Evolutionary conservation across 139 green algal species (phyloP), one percentile per base, ranked within the genome.

Genomic region (Nannochloris sp.): DNA sequence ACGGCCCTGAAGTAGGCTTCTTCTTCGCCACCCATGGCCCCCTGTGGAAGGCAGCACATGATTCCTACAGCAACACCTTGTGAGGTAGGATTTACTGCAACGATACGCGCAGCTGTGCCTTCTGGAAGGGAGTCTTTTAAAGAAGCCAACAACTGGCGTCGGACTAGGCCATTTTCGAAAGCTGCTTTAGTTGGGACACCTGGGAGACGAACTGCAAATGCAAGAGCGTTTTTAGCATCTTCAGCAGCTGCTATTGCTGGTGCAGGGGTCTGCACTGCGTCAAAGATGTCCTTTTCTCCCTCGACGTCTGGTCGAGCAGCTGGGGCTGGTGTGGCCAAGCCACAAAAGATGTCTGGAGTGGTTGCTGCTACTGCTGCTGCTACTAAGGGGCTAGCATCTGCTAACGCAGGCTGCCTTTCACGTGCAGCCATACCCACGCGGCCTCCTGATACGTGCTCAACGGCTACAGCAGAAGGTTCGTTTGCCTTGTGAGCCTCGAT

Each of bases 1-100:
- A 76, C 69, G 1, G 39, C 25, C n/a, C 39, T 27, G 3, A 76
- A 12, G 62, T 76, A 76, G 38, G 58, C 31, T 6, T 37, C 23
- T 45, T 76, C 54, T 24, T 76, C 69, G 7, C 33, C 62, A 5
- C 15, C 36, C 23, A 45, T 29, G 34, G 29, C 44, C 36, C 10
- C 27, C 6, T 47, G 48, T 24, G 30, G 36, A 60, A 72, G 39
- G 8, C 33, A 0, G 35, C 53, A 30, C 61, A 23, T 6, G 38
- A 69, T 10, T 47, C 36, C 54, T 58, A 51, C 61, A 39, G 29
- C 9, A 30, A 67, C 27, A 37, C 61, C 23, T 35, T 34, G 4
- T 12, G 44, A 29, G 23, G 34, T 34, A 31, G 32, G 14, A 0
- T 27, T 32, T 4, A 14, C 35, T 36, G n/a, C 34, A 2, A 44